phyloP scores from a whole-genome alignment of 352 stramenopile genomes.

The Globisporangium recalcitrans region DNA sequence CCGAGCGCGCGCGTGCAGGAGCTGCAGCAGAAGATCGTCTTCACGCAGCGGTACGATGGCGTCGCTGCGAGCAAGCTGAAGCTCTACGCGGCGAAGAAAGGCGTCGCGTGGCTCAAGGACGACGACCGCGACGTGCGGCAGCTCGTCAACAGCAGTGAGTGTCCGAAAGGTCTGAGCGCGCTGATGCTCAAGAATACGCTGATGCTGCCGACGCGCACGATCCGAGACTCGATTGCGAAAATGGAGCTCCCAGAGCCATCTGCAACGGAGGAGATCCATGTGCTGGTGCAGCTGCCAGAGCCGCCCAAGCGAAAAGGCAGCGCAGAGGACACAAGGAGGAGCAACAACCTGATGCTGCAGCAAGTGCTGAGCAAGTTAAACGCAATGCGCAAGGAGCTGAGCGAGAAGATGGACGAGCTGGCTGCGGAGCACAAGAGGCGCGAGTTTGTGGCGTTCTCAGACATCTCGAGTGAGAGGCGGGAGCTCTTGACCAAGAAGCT shows the following conservation, averaged over 20 bases:
- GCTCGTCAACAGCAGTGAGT: constrained; percentile 3
- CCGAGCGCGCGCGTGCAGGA: background rate
- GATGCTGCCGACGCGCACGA: constrained; percentile 2
- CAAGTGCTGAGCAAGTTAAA: background rate
- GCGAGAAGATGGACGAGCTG: constrained; percentile 6
- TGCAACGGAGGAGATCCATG: constrained; percentile 3
- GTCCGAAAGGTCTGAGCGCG: background rate
- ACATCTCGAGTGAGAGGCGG: background rate
- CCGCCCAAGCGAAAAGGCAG: background rate
- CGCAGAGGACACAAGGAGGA: background rate
- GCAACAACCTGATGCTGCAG: background rate
- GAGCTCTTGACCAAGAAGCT: constrained; percentile 7
- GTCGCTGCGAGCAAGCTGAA: constrained; percentile 10
- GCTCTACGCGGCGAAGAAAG: constrained; percentile 4
- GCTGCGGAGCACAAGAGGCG: constrained; percentile 4
- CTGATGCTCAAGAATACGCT: background rate
- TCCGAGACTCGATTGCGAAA: background rate
- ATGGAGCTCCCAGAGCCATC: background rate
- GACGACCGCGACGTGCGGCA: constrained; percentile 7
- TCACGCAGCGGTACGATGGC: background rate
- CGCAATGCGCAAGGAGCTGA: constrained; percentile 3
- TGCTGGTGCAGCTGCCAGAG: constrained; percentile 6
- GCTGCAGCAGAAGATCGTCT: constrained; percentile 6
- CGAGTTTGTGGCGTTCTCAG: constrained; percentile 5
- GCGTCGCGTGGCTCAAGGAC: constrained; percentile 9